Evolutionary conservation across 2,329 filamentous ascomycete species (phyloP).

Genomic region (Beauveria sp.): DNA sequence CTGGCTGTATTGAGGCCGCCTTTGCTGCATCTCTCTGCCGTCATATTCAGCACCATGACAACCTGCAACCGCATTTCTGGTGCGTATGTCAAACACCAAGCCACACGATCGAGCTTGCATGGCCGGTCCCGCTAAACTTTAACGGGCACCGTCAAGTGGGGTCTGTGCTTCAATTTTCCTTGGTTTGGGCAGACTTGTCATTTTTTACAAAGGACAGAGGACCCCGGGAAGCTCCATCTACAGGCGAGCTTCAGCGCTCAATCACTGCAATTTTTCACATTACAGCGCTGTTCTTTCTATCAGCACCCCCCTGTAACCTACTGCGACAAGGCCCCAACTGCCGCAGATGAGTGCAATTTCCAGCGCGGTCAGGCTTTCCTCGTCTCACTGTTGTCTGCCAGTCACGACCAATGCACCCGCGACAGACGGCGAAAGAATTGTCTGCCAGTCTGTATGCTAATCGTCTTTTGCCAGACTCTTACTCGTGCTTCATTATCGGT

Average conservation of each 20-base stretch:
- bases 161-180: neutral
- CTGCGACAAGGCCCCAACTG: no score
- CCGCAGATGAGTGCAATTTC: neutral
- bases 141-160: neutral
- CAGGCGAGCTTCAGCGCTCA: neutral
- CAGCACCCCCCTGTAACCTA: no score
- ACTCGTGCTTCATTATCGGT: no score
- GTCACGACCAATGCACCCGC: neutral
- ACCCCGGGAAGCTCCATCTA: neutral
- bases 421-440: neutral
- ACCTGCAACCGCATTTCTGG: no score
- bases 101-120: conserved; percentile 4
- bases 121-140: neutral
- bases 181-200: neutral
- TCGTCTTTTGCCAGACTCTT: no score
- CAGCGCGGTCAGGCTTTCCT: neutral
- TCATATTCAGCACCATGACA: no score
- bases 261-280: neutral
- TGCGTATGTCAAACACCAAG: neutral
- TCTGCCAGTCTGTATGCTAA: no score
- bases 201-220: no score
- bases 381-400: neutral
- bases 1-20: no score
- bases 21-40: no score
- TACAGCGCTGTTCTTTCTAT: neutral